Conservation (phyloP, 371 early-diverging fungal species). For the Haplosporangium sp. region DNA sequence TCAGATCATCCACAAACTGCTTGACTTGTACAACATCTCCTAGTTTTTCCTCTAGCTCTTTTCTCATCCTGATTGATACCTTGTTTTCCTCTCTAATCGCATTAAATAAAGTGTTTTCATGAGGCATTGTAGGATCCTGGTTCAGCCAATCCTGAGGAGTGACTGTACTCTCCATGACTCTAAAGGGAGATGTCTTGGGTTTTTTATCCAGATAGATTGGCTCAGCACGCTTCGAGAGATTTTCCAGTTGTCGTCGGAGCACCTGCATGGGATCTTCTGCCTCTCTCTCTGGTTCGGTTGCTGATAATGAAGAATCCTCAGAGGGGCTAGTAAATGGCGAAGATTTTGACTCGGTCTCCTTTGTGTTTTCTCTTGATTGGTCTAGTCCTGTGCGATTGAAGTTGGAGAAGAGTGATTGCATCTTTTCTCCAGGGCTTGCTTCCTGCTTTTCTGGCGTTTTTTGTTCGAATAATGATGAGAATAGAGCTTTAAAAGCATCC, state of each 20-base stretch:
- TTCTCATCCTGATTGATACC: slow-evolving; percentile 49
- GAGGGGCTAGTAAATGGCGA: neutral
- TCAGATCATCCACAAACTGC: slow-evolving; percentile 45
- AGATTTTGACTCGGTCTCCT: slow-evolving; percentile 6
- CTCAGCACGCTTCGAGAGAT: slow-evolving; percentile 41
- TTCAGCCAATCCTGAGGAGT: slow-evolving; percentile 44
- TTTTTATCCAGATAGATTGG: slow-evolving; percentile 46
- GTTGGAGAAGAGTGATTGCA: slow-evolving; percentile 51
- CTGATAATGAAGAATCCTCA: neutral
- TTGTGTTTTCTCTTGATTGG: neutral
- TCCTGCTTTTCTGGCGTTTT: slow-evolving; percentile 18
- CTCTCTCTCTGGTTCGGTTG: neutral
- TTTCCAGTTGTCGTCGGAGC: slow-evolving; percentile 41
- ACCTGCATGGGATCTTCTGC: slow-evolving; percentile 37
- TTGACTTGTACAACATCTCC: slow-evolving; percentile 30
- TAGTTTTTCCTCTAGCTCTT: slow-evolving; percentile 35
- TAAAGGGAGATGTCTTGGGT: slow-evolving; percentile 37
- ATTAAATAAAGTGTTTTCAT: slow-evolving; percentile 31
- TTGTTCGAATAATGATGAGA: slow-evolving; percentile 50
- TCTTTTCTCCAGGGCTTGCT: slow-evolving; percentile 2
- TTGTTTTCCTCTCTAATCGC: slow-evolving; percentile 46
- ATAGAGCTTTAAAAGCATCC: slow-evolving; percentile 50
- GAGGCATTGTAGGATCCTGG: slow-evolving; percentile 24
- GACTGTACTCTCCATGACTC: slow-evolving; percentile 40
- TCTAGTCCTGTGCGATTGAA: slow-evolving; percentile 40